Conservation (phyloP, 768 basidiomycete species). For the Collybia sordida region DNA sequence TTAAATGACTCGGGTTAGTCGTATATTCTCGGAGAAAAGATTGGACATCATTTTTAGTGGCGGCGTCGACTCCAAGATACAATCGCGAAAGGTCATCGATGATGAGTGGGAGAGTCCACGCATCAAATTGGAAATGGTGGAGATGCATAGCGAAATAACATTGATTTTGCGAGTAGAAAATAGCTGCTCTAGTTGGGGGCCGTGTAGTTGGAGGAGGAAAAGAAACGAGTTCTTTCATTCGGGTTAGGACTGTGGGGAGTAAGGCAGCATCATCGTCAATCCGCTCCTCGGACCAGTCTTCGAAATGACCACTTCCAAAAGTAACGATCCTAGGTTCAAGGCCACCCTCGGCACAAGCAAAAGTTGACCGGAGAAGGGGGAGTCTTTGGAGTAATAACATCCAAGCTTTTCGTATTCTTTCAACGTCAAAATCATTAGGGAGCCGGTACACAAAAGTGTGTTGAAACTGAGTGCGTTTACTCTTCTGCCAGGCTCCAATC, state of each 20-base stretch:
- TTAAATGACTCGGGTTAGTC: slow-evolving; percentile 16
- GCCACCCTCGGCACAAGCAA: slow-evolving; percentile 26
- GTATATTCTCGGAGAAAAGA: slow-evolving; percentile 26
- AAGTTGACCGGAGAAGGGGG: slow-evolving; percentile 43
- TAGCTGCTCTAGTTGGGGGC: slow-evolving; percentile 22
- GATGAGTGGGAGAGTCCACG: slow-evolving; percentile 42
- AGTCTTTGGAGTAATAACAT: slow-evolving; percentile 29
- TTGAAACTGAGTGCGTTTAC: slow-evolving; percentile 39
- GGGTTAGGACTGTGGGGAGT: slow-evolving; percentile 11
- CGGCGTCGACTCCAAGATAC: slow-evolving; percentile 26
- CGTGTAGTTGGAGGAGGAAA: slow-evolving; percentile 19
- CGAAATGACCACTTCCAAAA: slow-evolving; percentile 15
- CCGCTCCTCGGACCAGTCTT: slow-evolving; percentile 22
- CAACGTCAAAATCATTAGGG: slow-evolving; percentile 23
- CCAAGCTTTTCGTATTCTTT: slow-evolving; percentile 35
- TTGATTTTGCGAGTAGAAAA: slow-evolving; percentile 19
- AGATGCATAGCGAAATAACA: slow-evolving; percentile 29
- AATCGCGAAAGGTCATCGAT: slow-evolving; percentile 36
- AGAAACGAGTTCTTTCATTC: slow-evolving; percentile 22
- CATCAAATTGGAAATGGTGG: slow-evolving; percentile 53
- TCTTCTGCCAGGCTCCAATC: slow-evolving; percentile 44
- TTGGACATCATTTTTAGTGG: slow-evolving; percentile 20
- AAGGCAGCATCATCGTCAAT: slow-evolving; percentile 11
- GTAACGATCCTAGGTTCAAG: slow-evolving; percentile 25
- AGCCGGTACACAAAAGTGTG: slow-evolving; percentile 42